Conservation (phyloP, 169 alveolate species). For the Plasmodium knowlesi region DNA sequence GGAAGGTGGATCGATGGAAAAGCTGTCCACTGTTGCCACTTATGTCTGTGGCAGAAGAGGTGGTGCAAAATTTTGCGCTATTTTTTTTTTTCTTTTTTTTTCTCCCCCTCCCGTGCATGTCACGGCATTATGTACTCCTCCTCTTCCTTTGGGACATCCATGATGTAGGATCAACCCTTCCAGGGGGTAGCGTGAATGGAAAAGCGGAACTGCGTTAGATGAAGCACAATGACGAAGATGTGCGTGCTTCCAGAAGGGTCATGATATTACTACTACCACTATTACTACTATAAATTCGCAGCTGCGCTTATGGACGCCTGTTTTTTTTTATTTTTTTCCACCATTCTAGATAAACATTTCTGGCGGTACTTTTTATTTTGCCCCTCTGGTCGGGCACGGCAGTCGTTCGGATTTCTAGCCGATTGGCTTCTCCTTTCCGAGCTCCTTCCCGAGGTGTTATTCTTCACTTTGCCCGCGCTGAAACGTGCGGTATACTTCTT, state of each 20-base stretch:
- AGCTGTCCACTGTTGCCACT: background rate
- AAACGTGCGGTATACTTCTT: background rate
- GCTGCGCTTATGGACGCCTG: background rate
- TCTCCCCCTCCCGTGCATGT: background rate
- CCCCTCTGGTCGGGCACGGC: background rate
- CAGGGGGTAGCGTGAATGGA: background rate
- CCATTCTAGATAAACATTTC: background rate
- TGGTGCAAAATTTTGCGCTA: background rate
- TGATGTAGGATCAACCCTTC: background rate
- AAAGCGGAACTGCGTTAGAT: background rate
- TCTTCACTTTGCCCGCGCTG: background rate
- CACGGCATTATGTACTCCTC: constrained; percentile 10
- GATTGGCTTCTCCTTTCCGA: background rate
- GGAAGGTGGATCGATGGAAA: background rate
- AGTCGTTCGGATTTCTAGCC: background rate
- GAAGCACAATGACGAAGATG: background rate
- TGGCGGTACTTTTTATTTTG: background rate
- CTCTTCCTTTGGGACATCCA: constrained; percentile 10
- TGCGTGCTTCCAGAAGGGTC: background rate
- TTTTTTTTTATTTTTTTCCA: background rate
- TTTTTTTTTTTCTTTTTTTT: background rate
- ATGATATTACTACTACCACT: background rate
- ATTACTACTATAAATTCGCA: background rate
- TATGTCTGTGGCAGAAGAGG: background rate
- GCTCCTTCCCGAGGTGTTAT: background rate